A percentile compares a stretch with the other conserved stretches of the same genome.
phyloP scores from a whole-genome alignment of 495 filamentous ascomycete species.

The Apodospora peruviana region DNA sequence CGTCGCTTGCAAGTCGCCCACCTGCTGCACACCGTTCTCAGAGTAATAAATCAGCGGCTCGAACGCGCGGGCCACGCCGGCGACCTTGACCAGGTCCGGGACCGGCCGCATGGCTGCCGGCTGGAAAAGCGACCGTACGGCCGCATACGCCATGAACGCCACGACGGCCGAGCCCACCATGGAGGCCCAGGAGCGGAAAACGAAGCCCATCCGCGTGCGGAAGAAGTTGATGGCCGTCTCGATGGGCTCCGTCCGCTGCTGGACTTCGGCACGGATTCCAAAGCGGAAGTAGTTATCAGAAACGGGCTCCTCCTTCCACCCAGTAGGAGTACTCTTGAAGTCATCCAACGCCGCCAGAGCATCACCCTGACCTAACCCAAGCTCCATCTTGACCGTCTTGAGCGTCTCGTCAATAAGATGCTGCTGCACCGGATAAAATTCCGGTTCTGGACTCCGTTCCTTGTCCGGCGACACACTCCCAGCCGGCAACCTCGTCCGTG shows the following conservation, averaged over 20 bases:
- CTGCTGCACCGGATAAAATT: constrained; percentile 23
- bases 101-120: constrained; percentile 62
- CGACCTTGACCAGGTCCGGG: constrained; percentile 85
- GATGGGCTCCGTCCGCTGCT: constrained; percentile 79
- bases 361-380: constrained; percentile 22
- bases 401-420: too few relatives aligned
- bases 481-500: constrained; percentile 45
- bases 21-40: constrained; percentile 77
- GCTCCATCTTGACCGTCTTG: constrained; percentile 18
- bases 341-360: constrained; percentile 1
- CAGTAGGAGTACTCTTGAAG: neutral
- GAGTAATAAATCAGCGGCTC: constrained; percentile 91
- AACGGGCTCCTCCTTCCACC: neutral
- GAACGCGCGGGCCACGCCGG: constrained; percentile 78
- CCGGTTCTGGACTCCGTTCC: constrained; percentile 40
- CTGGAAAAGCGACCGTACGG: constrained; percentile 60
- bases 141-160: constrained; percentile 51
- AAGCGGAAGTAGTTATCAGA: constrained; percentile 65
- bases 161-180: constrained; percentile 50
- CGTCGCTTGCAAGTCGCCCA: constrained; percentile 79
- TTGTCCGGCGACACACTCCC: constrained; percentile 49
- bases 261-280: constrained; percentile 76
- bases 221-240: constrained; percentile 64
- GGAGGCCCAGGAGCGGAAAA: constrained; percentile 63
- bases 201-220: constrained; percentile 47